Evolutionary conservation across 768 basidiomycete genomes (phyloP), one percentile per base, ranked within the genome.

Genomic region (Boletus edulis): DNA sequence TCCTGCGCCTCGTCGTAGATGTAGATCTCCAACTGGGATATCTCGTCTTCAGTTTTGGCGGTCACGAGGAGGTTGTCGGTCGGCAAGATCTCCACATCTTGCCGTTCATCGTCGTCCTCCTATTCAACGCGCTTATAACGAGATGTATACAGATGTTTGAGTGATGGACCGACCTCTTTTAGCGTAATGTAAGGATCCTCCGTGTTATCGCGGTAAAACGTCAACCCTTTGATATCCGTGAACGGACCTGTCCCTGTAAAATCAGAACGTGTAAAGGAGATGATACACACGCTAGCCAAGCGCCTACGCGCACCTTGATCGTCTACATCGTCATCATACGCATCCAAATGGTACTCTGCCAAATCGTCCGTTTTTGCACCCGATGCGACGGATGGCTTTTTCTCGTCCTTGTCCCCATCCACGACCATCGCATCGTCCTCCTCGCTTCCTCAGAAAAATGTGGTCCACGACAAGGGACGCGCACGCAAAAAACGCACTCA

Each of bases 171-270:
- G 64, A 92, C 94, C 65, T 94, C 91, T 80, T 97, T 95, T 38
- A 98, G 72, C 0, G 96, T 98, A 62, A 99, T 90, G 66, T 95
- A 98, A 0, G 97, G 97, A 72, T 99, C 97, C 35, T 98, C 93
- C 51, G 90, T 81, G 65, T 94, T 94, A 63, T 94, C 85, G 49
- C 85, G 83, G 71, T 98, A 94, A 68, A 91, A 96, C 20, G 89
- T 88, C 48, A 99, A 75, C 17, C 95, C 96, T 67, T 97, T 96
- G 72, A 98, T 93, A 64, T 92, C 95, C 70, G 88, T 93, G 74
- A 99, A 99, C 17, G 90, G 89, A 38, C 94, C 89, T 57, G 74
- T 67, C 42, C 75, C 89, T 89, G 59, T 27, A 29, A 29, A 29
- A 15, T 18, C 24, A 9, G 2, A 38, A 31, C 6, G 20, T 0